phyloP scores from a whole-genome alignment of 2,329 filamentous ascomycete species.

The Scytalidium lignicola region DNA sequence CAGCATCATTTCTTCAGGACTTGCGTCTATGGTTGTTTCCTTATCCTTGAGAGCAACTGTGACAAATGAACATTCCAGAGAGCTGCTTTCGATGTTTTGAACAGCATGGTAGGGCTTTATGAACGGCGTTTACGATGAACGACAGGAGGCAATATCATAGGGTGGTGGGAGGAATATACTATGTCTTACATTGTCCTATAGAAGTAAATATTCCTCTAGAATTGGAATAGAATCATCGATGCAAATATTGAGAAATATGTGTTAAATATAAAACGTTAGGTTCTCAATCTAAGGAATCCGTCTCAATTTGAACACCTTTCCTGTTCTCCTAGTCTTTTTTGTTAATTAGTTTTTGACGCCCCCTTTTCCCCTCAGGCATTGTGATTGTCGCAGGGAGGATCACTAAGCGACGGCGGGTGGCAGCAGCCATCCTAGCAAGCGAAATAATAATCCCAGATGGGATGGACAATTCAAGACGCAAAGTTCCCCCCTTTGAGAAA shows the following conservation, averaged over 20 bases:
- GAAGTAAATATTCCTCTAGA: not conserved
- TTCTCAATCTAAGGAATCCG: too few species aligned
- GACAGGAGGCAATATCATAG: not conserved
- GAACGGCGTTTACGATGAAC: not conserved
- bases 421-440: not conserved
- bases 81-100: not conserved
- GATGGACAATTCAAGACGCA: not conserved
- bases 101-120: not conserved
- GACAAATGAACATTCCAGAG: not conserved
- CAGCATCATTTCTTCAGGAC: conserved; percentile 6
- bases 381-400: not conserved
- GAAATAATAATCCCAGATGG: not conserved
- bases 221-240: not conserved
- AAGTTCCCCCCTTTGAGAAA: not conserved
- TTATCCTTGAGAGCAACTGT: not conserved
- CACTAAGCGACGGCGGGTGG: not conserved
- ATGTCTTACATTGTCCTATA: too few species aligned
- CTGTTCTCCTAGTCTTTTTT: too few species aligned
- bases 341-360: too few species aligned
- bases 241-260: not conserved
- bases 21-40: not conserved
- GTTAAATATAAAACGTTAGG: too few species aligned
- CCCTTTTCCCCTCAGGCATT: not conserved
- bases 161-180: too few species aligned
- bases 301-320: too few species aligned